These are phyloP conservation scores for Fusarium sp. DNA, from an alignment of 2,329 filamentous ascomycete species.

Conservation along the genomic window DNA sequence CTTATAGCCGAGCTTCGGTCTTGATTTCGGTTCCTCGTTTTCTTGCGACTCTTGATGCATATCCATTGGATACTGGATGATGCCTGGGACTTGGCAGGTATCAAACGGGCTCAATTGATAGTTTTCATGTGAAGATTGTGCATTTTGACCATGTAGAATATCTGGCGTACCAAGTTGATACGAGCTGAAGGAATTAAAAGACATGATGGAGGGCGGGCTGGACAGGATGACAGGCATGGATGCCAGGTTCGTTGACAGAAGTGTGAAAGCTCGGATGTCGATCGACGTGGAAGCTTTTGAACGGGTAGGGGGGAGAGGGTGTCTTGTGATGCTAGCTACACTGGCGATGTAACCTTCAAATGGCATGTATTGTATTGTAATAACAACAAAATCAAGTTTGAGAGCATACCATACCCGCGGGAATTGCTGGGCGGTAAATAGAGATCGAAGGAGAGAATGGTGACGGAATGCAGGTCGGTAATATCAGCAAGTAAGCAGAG, in stretches of 20 bases:
- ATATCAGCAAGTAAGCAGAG: neutral
- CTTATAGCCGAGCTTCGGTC: neutral
- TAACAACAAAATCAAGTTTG: neutral
- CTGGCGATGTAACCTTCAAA: neutral
- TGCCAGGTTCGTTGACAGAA: neutral
- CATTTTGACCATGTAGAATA: rapidly evolving
- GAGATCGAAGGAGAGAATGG: rapidly evolving
- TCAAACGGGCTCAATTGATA: neutral
- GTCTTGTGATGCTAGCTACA: neutral
- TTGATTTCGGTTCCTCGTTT: neutral
- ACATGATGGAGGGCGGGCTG: neutral
- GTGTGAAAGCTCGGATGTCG: neutral
- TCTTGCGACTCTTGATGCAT: neutral
- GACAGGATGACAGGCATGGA: neutral
- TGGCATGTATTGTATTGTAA: neutral
- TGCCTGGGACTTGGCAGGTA: neutral
- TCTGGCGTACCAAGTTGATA: neutral
- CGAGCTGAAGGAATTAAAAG: neutral
- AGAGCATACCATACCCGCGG: neutral
- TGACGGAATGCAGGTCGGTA: neutral
- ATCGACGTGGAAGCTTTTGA: neutral
- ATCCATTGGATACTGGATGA: neutral
- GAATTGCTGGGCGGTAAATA: too few relatives aligned
- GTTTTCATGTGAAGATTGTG: neutral
- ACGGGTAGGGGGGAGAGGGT: neutral